Evolutionary conservation across 768 basidiomycete genomes (phyloP).

Genomic region (Tylopilus cervinicoccineus): DNA sequence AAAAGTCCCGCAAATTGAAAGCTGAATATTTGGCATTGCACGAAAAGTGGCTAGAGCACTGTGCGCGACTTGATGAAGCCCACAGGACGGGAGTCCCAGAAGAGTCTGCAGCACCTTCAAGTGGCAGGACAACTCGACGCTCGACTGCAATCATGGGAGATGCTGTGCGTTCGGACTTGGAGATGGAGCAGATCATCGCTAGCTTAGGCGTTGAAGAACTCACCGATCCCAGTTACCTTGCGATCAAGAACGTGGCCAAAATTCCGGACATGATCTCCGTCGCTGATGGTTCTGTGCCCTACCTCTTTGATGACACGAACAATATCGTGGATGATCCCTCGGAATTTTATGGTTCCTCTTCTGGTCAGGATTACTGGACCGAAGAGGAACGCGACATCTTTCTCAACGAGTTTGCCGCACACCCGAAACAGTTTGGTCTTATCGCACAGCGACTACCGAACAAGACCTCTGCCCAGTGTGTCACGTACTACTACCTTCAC

Average conservation of each 20-base stretch:
- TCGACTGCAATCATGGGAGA: slow-evolving; percentile 73
- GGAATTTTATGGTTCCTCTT: slow-evolving; percentile 70
- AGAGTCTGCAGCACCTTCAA: slow-evolving; percentile 37
- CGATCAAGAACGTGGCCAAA: slow-evolving; percentile 75
- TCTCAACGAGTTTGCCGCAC: slow-evolving; percentile 73
- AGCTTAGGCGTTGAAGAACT: slow-evolving; percentile 88
- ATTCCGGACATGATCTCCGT: slow-evolving; percentile 91
- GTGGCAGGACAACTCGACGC: slow-evolving; percentile 67
- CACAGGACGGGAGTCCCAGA: slow-evolving; percentile 31
- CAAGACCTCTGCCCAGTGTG: slow-evolving; percentile 87
- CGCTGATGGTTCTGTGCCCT: slow-evolving; percentile 53
- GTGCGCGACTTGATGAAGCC: slow-evolving; percentile 58
- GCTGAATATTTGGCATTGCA: slow-evolving; percentile 68
- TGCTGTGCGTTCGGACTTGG: slow-evolving; percentile 89
- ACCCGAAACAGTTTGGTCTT: slow-evolving; percentile 95
- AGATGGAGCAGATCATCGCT: slow-evolving; percentile 98
- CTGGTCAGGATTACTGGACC: slow-evolving; percentile 84
- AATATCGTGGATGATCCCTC: slow-evolving; percentile 71
- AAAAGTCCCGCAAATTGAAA: slow-evolving; percentile 54
- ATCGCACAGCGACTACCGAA: slow-evolving; percentile 77
- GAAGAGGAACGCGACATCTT: slow-evolving; percentile 77
- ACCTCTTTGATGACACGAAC: slow-evolving; percentile 81
- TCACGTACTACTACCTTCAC: slow-evolving; percentile 91
- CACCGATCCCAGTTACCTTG: slow-evolving; percentile 89
- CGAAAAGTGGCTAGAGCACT: slow-evolving; percentile 69